phyloP scores from a whole-genome alignment of 257 asterid genomes.

The Solanum microdontum region DNA sequence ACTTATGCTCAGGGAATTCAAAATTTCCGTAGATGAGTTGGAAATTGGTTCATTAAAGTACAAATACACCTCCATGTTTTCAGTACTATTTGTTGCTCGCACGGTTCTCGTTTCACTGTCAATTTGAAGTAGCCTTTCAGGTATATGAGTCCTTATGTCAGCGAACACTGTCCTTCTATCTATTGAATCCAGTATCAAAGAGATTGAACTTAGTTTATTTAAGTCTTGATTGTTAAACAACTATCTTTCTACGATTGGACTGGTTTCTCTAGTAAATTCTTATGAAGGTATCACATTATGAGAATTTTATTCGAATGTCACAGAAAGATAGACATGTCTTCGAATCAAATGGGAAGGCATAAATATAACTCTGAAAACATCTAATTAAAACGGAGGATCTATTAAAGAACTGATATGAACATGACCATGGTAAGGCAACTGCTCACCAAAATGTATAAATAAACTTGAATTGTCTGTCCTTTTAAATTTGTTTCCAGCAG shows the following conservation, averaged over 20 bases:
- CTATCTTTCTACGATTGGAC: neutral
- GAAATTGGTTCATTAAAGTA: conserved; percentile 71
- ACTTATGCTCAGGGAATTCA: conserved; percentile 48
- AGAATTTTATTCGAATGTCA: neutral
- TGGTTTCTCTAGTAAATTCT: conserved; percentile 24
- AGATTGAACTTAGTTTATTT: neutral
- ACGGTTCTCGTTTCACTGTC: conserved; percentile 54
- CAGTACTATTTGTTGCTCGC: conserved; percentile 56
- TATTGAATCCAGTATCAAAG: conserved; percentile 7
- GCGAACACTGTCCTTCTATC: conserved; percentile 68
- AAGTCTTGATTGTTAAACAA: neutral
- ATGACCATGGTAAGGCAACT: neutral
- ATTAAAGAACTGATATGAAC: neutral
- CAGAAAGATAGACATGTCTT: neutral
- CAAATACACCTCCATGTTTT: conserved; percentile 54
- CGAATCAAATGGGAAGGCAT: neutral
- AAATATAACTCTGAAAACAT: neutral
- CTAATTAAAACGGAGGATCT: neutral
- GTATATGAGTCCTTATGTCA: conserved; percentile 65
- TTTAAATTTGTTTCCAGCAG: conserved; percentile 66
- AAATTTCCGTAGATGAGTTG: conserved; percentile 66
- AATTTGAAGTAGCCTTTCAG: conserved; percentile 64
- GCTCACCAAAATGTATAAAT: conserved; percentile 65
- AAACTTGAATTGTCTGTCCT: conserved; percentile 70
- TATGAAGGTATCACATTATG: neutral